Conservation (phyloP, 1,139 yeast species). For the Suhomyces wounanorum region DNA sequence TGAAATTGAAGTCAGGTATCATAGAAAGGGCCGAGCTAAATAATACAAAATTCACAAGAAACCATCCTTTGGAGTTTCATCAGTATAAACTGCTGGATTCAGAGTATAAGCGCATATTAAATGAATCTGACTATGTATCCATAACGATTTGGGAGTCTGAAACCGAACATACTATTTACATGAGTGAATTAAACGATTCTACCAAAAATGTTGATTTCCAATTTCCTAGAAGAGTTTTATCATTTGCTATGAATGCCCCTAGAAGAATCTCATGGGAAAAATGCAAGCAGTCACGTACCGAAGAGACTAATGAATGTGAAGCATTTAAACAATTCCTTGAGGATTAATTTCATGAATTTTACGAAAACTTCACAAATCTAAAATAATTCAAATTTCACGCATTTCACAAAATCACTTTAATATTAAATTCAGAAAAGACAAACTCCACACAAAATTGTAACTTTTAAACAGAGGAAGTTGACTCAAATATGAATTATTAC, state of each 20-base stretch:
- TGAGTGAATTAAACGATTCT: conserved; percentile 28
- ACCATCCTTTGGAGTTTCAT: conserved; percentile 46
- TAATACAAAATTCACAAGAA: conserved; percentile 48
- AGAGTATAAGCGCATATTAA: conserved; percentile 26
- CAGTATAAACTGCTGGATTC: conserved; percentile 30
- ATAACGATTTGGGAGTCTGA: conserved; percentile 34
- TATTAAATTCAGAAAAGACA: no score
- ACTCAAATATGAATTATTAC: no score
- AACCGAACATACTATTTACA: conserved; percentile 20
- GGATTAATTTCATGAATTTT: neutral
- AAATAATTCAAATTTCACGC: neutral
- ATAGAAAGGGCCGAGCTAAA: conserved; percentile 47
- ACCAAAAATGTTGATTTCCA: conserved; percentile 59
- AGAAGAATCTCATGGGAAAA: conserved; percentile 73
- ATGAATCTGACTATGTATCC: conserved; percentile 41
- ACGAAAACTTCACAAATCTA: neutral
- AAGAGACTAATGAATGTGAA: conserved; percentile 64
- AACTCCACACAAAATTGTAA: neutral
- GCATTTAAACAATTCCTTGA: conserved; percentile 52
- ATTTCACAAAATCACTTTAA: neutral
- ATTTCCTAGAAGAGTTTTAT: conserved; percentile 76
- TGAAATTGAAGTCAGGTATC: conserved; percentile 37
- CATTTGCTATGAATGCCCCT: conserved; percentile 57
- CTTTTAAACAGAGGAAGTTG: no score
- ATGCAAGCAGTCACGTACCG: conserved; percentile 59